Base-by-base conservation (phyloP, 2,329 filamentous ascomycete species). In the Phaeosphaeriaceae sp. region DNA sequence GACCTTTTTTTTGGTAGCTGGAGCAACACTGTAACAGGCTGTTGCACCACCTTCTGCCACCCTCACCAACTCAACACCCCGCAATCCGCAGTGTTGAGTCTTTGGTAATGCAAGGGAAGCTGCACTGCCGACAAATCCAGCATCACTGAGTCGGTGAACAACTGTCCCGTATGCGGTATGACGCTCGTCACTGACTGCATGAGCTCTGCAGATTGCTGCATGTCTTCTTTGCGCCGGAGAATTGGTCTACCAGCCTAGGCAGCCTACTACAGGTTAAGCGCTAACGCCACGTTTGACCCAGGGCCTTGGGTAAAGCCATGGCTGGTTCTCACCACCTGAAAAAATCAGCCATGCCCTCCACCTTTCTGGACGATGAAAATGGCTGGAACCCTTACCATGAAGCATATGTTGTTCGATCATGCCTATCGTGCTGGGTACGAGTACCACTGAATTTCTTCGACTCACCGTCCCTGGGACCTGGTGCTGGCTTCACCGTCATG, bases 121-220 rank as follows among this genome's bases (percentile, higher is more conserved):
- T 26, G 23, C 23, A 9, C 23, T 26, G 6, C 23, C 23, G 23
- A 6, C n/a, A n/a, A n/a, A n/a, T n/a, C 35, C 33, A 18, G 46
- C 28, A 34, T 37, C 55, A 48, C 45, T 33, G 49, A 50, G 54
- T 59, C 66, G 62, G 64, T 67, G 60, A 67, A 63, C 61, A 67
- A 54, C 63, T 64, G 63, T 58, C 59, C 59, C 52, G 53, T 54
- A 64, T 64, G 34, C 23, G 66, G 70, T 67, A 68, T 66, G 56
- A 38, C 66, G 67, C 67, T 66, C 45, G 20, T 52, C 20, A 52
- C 46, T 48, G n/a, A n/a, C n/a, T 54, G 49, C 58, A 51, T 44
- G 52, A 51, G 52, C 41, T 49, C 43, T 50, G 54, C 50, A 50
- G 36, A 18, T 7, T 28, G 36, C 3, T 40, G 38, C 38, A 15